Evolutionary conservation across 805 yeast species (phyloP).

Genomic region (Candida cerambycidarum): DNA sequence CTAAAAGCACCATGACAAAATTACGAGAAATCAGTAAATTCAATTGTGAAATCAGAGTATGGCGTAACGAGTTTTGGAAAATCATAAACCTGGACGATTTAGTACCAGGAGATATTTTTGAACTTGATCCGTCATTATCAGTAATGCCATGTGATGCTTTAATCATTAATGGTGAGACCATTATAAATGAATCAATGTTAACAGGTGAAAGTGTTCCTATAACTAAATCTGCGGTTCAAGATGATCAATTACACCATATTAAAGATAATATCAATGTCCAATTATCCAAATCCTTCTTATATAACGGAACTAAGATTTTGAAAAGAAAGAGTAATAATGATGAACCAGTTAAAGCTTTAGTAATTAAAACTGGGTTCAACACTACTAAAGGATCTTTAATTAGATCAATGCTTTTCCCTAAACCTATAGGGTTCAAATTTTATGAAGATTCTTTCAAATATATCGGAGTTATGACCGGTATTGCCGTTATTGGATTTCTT

Average conservation of each 20-base stretch:
- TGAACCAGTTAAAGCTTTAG: conserved; percentile 84
- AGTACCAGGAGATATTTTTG: conserved; percentile 96
- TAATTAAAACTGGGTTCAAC: conserved; percentile 84
- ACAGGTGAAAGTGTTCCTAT: conserved; percentile 99
- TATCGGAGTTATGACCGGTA: conserved; percentile 87
- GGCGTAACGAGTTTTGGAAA: conserved; percentile 93
- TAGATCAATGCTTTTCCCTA: conserved; percentile 95
- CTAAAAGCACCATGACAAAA: conserved; percentile 69
- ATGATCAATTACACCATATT: conserved; percentile 58
- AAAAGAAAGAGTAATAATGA: conserved; percentile 73
- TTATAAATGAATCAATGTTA: conserved; percentile 95
- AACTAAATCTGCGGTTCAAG: conserved; percentile 67
- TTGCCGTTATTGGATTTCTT: conserved; percentile 82
- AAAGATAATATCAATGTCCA: conserved; percentile 61
- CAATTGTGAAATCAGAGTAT: conserved; percentile 80
- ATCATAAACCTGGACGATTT: conserved; percentile 71
- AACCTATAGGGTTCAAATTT: conserved; percentile 89
- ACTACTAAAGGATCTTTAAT: conserved; percentile 94
- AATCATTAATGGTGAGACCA: conserved; percentile 86
- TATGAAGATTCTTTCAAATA: conserved; percentile 93
- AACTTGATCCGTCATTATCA: conserved; percentile 78
- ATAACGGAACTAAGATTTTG: conserved; percentile 85
- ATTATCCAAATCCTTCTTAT: conserved; percentile 75
- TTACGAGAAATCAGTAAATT: conserved; percentile 72
- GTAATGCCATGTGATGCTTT: conserved; percentile 88